A percentile compares a stretch with the other conserved stretches of the same genome.
phyloP scores from a whole-genome alignment of 768 basidiomycete genomes.

The Naganishia vaughanmartiniae region DNA sequence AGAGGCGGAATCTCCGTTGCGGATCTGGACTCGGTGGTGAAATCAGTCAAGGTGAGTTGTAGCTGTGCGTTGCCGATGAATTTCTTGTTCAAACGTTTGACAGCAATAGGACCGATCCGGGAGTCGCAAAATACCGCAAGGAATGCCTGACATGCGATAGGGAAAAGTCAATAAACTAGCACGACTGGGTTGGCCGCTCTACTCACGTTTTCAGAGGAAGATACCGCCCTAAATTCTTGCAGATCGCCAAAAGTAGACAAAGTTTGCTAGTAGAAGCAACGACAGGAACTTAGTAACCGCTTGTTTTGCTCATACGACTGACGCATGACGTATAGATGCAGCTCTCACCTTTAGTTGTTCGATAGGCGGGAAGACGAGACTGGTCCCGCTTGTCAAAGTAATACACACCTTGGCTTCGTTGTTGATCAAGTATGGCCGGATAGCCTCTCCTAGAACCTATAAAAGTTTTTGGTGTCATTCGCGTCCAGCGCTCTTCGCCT shows the following conservation, averaged over 20 bases:
- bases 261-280: constrained; percentile 1
- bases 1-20: background rate
- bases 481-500: background rate
- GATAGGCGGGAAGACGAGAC: constrained; percentile 12
- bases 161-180: background rate
- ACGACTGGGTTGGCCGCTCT: background rate
- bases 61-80: constrained; percentile 23
- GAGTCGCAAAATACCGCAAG: constrained; percentile 18
- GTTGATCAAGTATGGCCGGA: constrained; percentile 11
- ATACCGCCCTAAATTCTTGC: constrained; percentile 19
- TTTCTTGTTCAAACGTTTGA: constrained; percentile 15
- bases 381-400: background rate
- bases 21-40: background rate
- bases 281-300: background rate
- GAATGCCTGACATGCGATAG: background rate
- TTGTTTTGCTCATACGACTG: background rate
- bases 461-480: no score
- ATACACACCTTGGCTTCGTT: constrained; percentile 23
- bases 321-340: background rate
- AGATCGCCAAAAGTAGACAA: constrained; percentile 19
- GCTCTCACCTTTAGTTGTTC: constrained; percentile 13
- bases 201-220: constrained; percentile 11
- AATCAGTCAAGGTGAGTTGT: background rate
- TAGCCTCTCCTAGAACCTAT: background rate
- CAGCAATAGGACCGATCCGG: constrained; percentile 7